Base-by-base conservation (phyloP, 2,329 filamentous ascomycete species). In the Thermothelomyces thermophilus region DNA sequence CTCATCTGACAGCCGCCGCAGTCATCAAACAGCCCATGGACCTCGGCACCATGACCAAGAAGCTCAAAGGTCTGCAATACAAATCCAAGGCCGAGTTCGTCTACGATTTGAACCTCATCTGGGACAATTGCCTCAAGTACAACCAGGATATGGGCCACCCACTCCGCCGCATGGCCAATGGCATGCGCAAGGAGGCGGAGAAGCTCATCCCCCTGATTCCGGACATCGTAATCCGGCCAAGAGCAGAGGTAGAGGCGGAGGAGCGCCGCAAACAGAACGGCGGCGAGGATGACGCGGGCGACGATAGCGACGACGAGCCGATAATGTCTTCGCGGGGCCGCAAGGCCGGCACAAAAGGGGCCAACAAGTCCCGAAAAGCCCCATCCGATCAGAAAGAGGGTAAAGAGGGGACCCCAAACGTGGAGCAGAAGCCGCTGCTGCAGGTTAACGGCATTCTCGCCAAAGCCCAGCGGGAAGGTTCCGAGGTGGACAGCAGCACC, bases 1-100 rank as follows among this genome's bases (percentile, higher is more conserved):
- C 17, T 9, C 10, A 6, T 22, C 52, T 56, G 47, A 43, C 49
- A 35, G 6, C 26, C 36, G 30, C 45, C 45, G 40, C 63, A 90
- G 85, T 88, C 58, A 96, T 97, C 69, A 96, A 94, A 70, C 86
- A 90, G 41, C 93, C 93, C 2, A 98, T 98, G 93, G 93, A 98
- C 66, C 82, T 98, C 50, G 93, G 93, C 33, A 85, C 84, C 41
- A 97, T 98, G 90, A 95, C 94, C 55, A 98, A 98, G 73, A 98
- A 97, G 72, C 80, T 98, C 48, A 91, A 91, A 65, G 76, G 78
- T 9, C 70, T 89, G 31, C 77, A 77, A 33, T 93, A 88, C 70
- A 90, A 88, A 65, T 90, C 86, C 41, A 98, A 98, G 71, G 81
- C 87, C 54, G 93, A 98, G 20, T 98, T 98, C 58, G 90, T 97